Evolutionary conservation across 2,329 filamentous ascomycete species (phyloP).

Genomic region (Penicillium brevicompactum): DNA sequence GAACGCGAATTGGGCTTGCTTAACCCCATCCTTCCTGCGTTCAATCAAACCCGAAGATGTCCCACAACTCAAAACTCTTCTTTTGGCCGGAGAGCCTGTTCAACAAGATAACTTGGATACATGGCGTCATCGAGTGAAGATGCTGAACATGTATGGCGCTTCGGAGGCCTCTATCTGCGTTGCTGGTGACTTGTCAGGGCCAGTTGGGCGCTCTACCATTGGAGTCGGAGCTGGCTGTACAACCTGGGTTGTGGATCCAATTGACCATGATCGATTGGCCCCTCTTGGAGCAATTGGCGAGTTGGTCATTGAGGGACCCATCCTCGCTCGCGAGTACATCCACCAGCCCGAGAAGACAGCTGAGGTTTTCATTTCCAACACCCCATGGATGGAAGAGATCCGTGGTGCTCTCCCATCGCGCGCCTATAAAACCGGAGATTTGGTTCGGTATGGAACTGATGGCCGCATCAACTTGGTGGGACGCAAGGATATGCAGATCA

Average conservation of each 20-base stretch:
- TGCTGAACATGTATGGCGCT: conserved; percentile 11
- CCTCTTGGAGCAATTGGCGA: conserved; percentile 12
- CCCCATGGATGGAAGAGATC: background rate
- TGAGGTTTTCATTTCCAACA: background rate
- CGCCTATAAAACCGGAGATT: background rate
- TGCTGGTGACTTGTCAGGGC: conserved; percentile 5
- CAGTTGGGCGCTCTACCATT: conserved; percentile 8
- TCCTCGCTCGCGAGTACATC: background rate
- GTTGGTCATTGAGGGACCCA: conserved; percentile 11
- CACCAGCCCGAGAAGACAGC: background rate
- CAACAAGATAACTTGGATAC: background rate
- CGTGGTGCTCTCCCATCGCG: background rate
- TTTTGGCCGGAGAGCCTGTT: background rate
- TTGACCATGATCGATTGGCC: conserved; percentile 6
- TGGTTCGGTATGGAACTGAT: background rate
- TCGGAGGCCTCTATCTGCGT: conserved; percentile 9
- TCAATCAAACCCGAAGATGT: background rate
- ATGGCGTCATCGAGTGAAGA: conserved; percentile 2
- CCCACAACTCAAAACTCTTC: background rate
- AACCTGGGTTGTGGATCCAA: conserved; percentile 7
- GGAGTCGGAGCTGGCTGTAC: background rate
- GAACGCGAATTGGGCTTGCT: background rate
- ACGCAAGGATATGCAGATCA: background rate
- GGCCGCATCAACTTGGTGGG: background rate
- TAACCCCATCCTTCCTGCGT: background rate